A percentile compares a stretch with the other conserved stretches of the same genome.
phyloP scores from a whole-genome alignment of 345 rosid species.

The Salix koriyanagi region DNA sequence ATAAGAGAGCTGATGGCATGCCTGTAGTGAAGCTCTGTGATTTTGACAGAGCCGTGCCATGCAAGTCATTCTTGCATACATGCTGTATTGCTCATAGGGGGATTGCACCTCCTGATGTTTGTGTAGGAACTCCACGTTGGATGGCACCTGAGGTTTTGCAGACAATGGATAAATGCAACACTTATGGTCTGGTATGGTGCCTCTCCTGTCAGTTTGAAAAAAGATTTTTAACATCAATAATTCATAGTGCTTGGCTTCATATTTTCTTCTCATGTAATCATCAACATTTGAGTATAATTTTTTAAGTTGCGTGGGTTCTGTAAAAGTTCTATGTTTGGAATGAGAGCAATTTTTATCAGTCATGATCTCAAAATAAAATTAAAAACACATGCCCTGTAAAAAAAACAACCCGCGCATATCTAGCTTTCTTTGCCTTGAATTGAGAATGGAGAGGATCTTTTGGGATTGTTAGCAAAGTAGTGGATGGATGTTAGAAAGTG shows the following conservation, averaged over 20 bases:
- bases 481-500: not conserved
- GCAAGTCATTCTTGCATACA: slow-evolving; percentile 61
- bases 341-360: not conserved
- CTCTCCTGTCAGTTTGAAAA: slow-evolving; percentile 3
- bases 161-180: slow-evolving; percentile 56
- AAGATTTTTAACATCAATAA: not conserved
- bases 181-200: slow-evolving; percentile 70
- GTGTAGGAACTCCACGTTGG: slow-evolving; percentile 99
- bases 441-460: not conserved
- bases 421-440: not conserved
- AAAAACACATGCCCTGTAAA: not conserved
- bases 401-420: not conserved
- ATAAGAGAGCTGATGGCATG: slow-evolving; percentile 45
- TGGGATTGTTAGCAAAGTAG: not conserved
- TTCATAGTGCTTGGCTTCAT: not conserved
- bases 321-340: not conserved
- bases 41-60: slow-evolving; percentile 92
- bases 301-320: not conserved
- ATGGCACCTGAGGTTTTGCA: slow-evolving; percentile 94
- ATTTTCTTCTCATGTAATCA: not conserved
- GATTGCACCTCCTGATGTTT: slow-evolving; percentile 66
- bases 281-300: not conserved
- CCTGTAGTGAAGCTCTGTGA: slow-evolving; percentile 86
- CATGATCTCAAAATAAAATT: not conserved
- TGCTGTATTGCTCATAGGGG: slow-evolving; percentile 86